A percentile compares a stretch with the other conserved stretches of the same genome.
These are phyloP conservation scores for Jacaranda copaia DNA, from an alignment of 257 asterid genomes.

Conservation along the genomic window DNA sequence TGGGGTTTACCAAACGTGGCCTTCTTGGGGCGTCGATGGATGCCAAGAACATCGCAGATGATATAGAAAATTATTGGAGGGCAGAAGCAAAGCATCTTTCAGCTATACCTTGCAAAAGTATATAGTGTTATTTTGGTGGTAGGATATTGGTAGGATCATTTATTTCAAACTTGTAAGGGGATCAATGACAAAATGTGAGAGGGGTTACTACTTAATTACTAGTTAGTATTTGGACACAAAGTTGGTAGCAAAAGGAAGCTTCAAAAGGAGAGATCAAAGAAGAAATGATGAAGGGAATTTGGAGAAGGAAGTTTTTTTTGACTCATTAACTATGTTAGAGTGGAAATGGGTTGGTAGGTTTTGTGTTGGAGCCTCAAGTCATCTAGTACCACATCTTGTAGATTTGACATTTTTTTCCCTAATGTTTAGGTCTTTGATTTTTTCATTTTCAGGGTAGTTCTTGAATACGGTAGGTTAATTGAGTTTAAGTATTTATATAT, in stretches of 20 bases:
- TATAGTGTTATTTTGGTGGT: too few relatives aligned
- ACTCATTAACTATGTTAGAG: background rate
- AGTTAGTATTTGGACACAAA: constrained; percentile 9
- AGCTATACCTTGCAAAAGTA: constrained; percentile 23
- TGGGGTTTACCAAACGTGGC: constrained; percentile 94
- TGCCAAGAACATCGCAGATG: constrained; percentile 81
- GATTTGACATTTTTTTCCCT: constrained; percentile 5
- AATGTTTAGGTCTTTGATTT: background rate
- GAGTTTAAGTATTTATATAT: background rate
- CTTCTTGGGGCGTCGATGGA: constrained; percentile 88
- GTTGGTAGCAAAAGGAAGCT: constrained; percentile 3
- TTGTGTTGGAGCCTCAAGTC: background rate
- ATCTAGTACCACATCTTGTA: constrained; percentile 26
- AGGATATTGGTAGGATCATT: too few relatives aligned
- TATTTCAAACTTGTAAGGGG: background rate
- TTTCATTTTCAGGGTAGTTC: background rate
- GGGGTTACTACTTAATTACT: constrained; percentile 7
- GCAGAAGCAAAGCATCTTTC: constrained; percentile 35
- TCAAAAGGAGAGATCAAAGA: background rate
- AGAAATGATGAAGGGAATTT: background rate
- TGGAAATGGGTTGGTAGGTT: constrained; percentile 13
- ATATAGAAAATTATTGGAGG: constrained; percentile 54
- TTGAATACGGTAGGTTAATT: too few relatives aligned
- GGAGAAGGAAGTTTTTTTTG: background rate
- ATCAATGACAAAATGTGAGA: constrained; percentile 20